These are phyloP conservation scores for Drechslera avenae DNA, from an alignment of 2,329 filamentous ascomycete genomes.

Conservation along the genomic window DNA sequence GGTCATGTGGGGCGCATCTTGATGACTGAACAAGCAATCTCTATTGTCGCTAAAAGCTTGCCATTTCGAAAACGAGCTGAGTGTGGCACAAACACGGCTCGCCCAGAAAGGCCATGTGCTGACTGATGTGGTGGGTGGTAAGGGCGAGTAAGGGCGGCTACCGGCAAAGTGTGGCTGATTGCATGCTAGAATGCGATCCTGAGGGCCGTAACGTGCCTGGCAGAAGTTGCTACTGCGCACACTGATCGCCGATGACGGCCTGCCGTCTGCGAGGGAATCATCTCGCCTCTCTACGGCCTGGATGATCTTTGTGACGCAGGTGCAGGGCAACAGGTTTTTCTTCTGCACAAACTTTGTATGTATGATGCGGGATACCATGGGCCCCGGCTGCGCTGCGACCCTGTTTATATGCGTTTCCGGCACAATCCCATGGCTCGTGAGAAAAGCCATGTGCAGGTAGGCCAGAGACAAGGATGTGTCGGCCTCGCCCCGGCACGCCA, in stretches of 20 bases:
- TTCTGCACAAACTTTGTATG: neutral
- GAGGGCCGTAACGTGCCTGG: constrained; percentile 8
- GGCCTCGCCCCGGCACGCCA: constrained; percentile 3
- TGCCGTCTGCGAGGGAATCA: neutral
- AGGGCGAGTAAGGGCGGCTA: constrained; percentile 1
- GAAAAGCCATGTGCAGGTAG: constrained; percentile 8
- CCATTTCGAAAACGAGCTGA: neutral
- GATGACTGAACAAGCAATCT: neutral
- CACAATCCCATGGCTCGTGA: constrained; percentile 10
- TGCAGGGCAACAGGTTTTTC: constrained; percentile 2
- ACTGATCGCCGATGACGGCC: constrained; percentile 11
- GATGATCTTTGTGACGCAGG: constrained; percentile 8
- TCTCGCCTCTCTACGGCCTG: neutral
- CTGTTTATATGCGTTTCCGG: constrained; percentile 6
- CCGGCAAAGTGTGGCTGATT: constrained; percentile 7
- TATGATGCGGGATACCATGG: neutral
- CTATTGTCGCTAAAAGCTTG: constrained; percentile 1
- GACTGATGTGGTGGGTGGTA: neutral
- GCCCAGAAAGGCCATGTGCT: constrained; percentile 6
- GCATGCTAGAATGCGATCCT: constrained; percentile 8
- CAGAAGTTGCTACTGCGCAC: constrained; percentile 8
- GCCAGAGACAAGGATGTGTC: constrained; percentile 8
- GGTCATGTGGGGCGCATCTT: neutral
- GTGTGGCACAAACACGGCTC: neutral
- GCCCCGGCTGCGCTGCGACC: neutral